phyloP scores from a whole-genome alignment of 1,284 basidiomycete genomes.

The Marasmius tenuissimus region DNA sequence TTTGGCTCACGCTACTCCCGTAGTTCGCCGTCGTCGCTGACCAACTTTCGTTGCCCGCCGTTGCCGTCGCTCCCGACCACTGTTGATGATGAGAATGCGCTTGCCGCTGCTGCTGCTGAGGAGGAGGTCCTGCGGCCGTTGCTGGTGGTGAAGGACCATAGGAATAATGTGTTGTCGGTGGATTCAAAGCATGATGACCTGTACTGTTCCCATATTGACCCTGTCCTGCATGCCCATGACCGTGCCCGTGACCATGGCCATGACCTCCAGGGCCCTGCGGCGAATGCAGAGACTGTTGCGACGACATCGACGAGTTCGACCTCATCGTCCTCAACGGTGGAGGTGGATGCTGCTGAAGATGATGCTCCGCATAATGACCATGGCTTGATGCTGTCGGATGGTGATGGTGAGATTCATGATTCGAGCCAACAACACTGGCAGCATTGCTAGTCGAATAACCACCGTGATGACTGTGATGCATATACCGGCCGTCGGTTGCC shows the following conservation, averaged over 20 bases:
- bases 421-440: background rate
- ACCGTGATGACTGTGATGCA: background rate
- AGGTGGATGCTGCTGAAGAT: background rate
- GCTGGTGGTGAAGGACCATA: background rate
- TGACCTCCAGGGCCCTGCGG: background rate
- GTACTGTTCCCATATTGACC: background rate
- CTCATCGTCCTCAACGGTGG: background rate
- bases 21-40: background rate
- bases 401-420: background rate
- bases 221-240: background rate
- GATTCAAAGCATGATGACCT: background rate
- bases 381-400: background rate
- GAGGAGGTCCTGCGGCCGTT: background rate
- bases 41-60: background rate
- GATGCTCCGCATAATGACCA: background rate
- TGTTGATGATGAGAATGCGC: background rate
- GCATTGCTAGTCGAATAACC: background rate
- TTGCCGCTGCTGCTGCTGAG: background rate
- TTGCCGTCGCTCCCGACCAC: background rate
- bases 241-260: background rate
- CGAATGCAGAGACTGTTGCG: background rate
- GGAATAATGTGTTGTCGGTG: background rate
- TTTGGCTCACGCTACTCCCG: background rate
- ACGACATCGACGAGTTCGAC: background rate
- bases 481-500: background rate